phyloP scores from a whole-genome alignment of 2,329 filamentous ascomycete genomes.

The Trichoderma pleuroti region DNA sequence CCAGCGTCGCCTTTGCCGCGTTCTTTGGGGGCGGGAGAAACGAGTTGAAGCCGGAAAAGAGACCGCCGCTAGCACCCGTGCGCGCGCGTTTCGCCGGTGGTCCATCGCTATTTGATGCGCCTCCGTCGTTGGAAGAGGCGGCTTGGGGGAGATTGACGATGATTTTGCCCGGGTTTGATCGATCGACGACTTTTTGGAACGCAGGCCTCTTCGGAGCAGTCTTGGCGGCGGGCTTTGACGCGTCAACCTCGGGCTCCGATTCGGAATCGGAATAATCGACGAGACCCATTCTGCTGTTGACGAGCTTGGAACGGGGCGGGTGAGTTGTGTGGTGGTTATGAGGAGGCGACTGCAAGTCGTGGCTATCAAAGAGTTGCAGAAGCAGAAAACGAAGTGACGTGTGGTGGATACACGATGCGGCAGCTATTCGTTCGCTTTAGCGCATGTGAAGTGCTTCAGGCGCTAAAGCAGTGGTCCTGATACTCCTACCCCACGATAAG shows the following conservation, averaged over 20 bases:
- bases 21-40: constrained; percentile 82
- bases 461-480: constrained; percentile 5
- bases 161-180: constrained; percentile 79
- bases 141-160: constrained; percentile 68
- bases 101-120: constrained; percentile 24
- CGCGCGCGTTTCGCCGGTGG: constrained; percentile 69
- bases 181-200: constrained; percentile 78
- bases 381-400: neutral
- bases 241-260: constrained; percentile 58
- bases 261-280: constrained; percentile 86
- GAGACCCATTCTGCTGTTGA: constrained; percentile 59
- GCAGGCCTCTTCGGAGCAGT: constrained; percentile 48
- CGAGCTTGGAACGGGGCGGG: neutral
- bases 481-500: constrained; percentile 15
- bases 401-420: neutral
- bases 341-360: neutral
- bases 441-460: neutral
- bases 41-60: constrained; percentile 79
- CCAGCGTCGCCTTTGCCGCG: constrained; percentile 33
- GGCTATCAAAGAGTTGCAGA: neutral
- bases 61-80: constrained; percentile 51
- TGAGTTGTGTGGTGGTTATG: neutral
- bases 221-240: constrained; percentile 31
- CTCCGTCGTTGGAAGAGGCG: constrained; percentile 38
- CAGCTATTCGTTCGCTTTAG: neutral